Conservation (phyloP, 805 yeast species). For the Ogataea paradorogensis region DNA sequence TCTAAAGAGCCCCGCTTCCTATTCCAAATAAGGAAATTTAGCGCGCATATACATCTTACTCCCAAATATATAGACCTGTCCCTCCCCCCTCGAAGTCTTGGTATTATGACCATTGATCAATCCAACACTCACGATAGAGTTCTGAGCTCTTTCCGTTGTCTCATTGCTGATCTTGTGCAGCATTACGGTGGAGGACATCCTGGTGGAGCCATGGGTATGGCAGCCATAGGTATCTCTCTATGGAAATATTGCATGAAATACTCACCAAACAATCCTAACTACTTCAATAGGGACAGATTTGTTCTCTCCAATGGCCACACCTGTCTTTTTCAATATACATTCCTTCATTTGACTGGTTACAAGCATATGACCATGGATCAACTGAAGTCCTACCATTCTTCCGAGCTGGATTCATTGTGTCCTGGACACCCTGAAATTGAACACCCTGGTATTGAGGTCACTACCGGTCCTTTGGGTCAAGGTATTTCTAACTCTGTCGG, state of each 20-base stretch:
- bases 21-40: conserved; percentile 1
- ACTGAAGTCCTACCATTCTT: conserved; percentile 66
- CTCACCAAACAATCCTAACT: conserved; percentile 85
- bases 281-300: conserved; percentile 95
- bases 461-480: conserved; percentile 99
- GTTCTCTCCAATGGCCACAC: conserved; percentile 97
- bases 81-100: background rate
- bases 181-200: conserved; percentile 75
- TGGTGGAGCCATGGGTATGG: conserved; percentile 98
- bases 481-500: conserved; percentile 97
- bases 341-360: conserved; percentile 85
- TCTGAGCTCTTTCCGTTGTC: conserved; percentile 31
- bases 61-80: conserved; percentile 1
- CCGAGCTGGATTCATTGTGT: conserved; percentile 83
- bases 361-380: conserved; percentile 72
- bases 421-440: conserved; percentile 98
- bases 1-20: conserved; percentile 1
- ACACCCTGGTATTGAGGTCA: conserved; percentile 91
- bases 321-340: conserved; percentile 80
- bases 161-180: conserved; percentile 35
- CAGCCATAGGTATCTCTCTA: conserved; percentile 88
- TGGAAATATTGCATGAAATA: conserved; percentile 71
- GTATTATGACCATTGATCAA: conserved; percentile 24
- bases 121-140: conserved; percentile 23
- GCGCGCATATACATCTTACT: background rate